Percentiles rank a stretch among this genome's conserved stretches.
phyloP scores from a whole-genome alignment of 2,329 filamentous ascomycete genomes.

The Epichloe hybrida region DNA sequence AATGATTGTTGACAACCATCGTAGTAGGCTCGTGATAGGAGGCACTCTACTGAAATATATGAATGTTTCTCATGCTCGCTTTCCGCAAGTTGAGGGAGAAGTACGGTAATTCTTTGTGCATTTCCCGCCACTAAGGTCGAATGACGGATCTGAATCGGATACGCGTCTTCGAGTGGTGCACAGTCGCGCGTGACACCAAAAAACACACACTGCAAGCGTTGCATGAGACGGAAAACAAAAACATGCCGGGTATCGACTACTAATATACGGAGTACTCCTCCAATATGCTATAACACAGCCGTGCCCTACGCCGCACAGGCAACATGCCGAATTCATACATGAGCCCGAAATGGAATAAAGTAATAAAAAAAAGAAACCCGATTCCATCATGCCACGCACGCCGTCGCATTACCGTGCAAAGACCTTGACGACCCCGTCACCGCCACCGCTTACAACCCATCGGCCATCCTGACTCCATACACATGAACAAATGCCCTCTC shows the following conservation, averaged over 20 bases:
- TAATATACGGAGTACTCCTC: slow-evolving; percentile 12
- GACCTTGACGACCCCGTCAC: slow-evolving; percentile 92
- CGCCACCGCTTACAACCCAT: slow-evolving; percentile 88
- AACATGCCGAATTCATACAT: slow-evolving; percentile 6
- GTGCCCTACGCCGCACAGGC: slow-evolving; percentile 4
- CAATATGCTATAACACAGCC: slow-evolving; percentile 8
- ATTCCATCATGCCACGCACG: neutral
- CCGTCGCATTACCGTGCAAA: slow-evolving; percentile 42
- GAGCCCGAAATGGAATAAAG: neutral
- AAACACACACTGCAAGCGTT: too few relatives aligned
- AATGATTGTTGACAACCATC: slow-evolving; percentile 6
- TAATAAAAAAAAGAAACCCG: neutral
- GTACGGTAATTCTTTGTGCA: too few relatives aligned
- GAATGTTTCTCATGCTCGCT: accelerated
- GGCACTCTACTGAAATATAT: too few relatives aligned
- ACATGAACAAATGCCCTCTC: slow-evolving; percentile 86
- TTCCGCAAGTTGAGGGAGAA: too few relatives aligned
- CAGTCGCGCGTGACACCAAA: too few relatives aligned
- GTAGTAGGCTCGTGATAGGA: too few relatives aligned
- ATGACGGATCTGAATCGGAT: too few relatives aligned
- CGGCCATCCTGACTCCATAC: slow-evolving; percentile 93
- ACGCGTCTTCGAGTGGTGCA: too few relatives aligned
- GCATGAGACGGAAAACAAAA: neutral
- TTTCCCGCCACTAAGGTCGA: too few relatives aligned
- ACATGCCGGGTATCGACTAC: slow-evolving; percentile 22